These are phyloP conservation scores for Trichoderma gracile DNA, from an alignment of 2,329 filamentous ascomycete species.

Conservation along the genomic window DNA sequence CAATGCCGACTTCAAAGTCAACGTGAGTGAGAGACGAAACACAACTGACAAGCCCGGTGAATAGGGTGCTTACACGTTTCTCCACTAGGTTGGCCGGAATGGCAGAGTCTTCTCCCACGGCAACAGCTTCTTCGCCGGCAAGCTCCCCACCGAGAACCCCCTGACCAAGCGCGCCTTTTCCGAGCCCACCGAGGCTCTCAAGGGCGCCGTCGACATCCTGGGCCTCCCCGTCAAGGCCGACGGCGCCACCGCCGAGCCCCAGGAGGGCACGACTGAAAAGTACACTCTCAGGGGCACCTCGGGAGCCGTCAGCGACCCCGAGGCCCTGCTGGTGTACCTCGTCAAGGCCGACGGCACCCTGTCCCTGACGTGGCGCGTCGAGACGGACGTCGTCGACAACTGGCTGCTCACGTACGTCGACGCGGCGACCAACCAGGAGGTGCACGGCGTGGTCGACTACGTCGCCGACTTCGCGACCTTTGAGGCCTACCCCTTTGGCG, in stretches of 20 bases:
- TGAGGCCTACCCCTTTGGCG: conserved; percentile 57
- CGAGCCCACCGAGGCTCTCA: conserved; percentile 48
- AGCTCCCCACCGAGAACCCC: conserved; percentile 42
- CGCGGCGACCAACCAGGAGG: conserved; percentile 46
- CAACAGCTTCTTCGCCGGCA: conserved; percentile 49
- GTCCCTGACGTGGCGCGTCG: conserved; percentile 57
- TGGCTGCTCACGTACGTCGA: conserved; percentile 63
- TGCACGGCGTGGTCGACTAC: conserved; percentile 59
- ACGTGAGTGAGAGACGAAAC: conserved; percentile 46
- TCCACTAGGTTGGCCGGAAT: conserved; percentile 49
- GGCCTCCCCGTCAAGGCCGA: conserved; percentile 37
- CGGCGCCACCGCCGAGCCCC: conserved; percentile 32
- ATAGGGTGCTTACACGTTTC: background rate
- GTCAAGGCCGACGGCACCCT: conserved; percentile 50
- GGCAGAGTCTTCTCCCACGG: conserved; percentile 60
- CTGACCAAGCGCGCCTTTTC: conserved; percentile 44
- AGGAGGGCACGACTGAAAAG: conserved; percentile 33
- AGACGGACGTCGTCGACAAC: conserved; percentile 58
- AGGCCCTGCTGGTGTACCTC: conserved; percentile 58
- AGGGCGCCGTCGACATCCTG: conserved; percentile 41
- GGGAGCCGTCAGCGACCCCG: conserved; percentile 53
- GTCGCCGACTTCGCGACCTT: conserved; percentile 55
- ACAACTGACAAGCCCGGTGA: background rate
- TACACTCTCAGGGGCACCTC: conserved; percentile 49
- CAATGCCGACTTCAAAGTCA: conserved; percentile 62